Base-by-base conservation (phyloP, 148 eudicot species). In the Mesembryanthemum crystallinum region DNA sequence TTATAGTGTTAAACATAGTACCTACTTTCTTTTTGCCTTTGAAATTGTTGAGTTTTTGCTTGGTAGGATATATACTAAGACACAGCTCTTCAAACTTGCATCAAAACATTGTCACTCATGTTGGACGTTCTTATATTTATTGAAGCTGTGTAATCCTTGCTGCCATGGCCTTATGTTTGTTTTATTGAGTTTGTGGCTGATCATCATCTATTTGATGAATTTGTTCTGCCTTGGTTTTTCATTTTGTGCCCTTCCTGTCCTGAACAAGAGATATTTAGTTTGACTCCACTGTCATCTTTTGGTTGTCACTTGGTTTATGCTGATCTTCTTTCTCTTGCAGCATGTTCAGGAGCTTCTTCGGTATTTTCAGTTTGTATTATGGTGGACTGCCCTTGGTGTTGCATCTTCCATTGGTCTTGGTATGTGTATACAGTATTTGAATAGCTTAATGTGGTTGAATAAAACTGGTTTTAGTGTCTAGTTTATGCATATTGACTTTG, bases 321-420 rank as follows among this genome's bases (percentile, higher is more conserved):
- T 67, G 69, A 59, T 65, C 27, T 83, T 62, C 62, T 67, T 37
- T 78, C 59, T 83, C 75, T 68, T 85, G 86, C 93, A 94, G 97
- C 97, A 94, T 86, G 79, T 90, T 73, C 88, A 88, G 78, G 97
- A 90, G 86, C 74, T 87, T 75, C 83, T 75, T 61, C 83, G 74
- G 30, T 90, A 92, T 83, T 43, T 86, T 52, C 87, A 79, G 86
- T 94, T 89, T 87, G 94, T 86, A 76, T 69, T 94, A 73, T 94
- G 98, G 98, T 94, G 98, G 98, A 81, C 85, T 77, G 92, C 94
- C 51, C 97, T 94, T 82, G 98, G 98, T 67, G 94, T 94, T 82
- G 98, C 97, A 57, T 94, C 98, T 80, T 94, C 98, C 62, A 92
- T 94, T 84, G 98, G 98, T 70, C 96, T 95, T 78, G 99, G 99